phyloP scores from a whole-genome alignment of 352 stramenopile species.

The Phytophthora cajani region DNA sequence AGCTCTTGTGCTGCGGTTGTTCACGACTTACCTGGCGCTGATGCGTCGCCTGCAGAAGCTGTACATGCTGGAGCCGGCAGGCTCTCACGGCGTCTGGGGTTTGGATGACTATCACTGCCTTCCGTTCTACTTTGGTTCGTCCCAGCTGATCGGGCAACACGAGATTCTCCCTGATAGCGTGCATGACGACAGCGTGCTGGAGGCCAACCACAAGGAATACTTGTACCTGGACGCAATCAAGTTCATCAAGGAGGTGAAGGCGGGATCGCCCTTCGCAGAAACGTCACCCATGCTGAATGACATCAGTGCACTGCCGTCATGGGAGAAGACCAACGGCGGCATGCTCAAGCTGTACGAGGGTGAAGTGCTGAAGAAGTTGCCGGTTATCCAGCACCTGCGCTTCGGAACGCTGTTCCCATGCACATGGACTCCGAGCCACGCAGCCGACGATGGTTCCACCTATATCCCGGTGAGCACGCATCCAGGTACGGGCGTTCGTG shows the following conservation, averaged over 20 bases:
- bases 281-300: slow-evolving; percentile 95
- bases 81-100: slow-evolving; percentile 98
- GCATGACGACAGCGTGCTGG: slow-evolving; percentile 76
- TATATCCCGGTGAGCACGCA: slow-evolving; percentile 68
- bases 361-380: slow-evolving; percentile 98
- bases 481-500: slow-evolving; percentile 62
- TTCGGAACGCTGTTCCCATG: slow-evolving; percentile 95
- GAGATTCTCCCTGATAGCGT: slow-evolving; percentile 76
- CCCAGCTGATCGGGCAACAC: slow-evolving; percentile 91
- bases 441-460: slow-evolving; percentile 48
- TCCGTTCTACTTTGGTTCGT: slow-evolving; percentile 97
- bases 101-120: slow-evolving; percentile 99
- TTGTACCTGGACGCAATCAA: slow-evolving; percentile 94
- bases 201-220: slow-evolving; percentile 76
- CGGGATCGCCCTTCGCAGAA: slow-evolving; percentile 91
- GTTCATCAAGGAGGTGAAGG: slow-evolving; percentile 93
- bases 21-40: slow-evolving; percentile 94
- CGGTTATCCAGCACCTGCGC: slow-evolving; percentile 98
- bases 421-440: slow-evolving; percentile 77
- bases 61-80: slow-evolving; percentile 98
- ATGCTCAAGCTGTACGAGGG: slow-evolving; percentile 94
- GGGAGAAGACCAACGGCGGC: slow-evolving; percentile 92
- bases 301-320: slow-evolving; percentile 89
- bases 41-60: slow-evolving; percentile 95
- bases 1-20: slow-evolving; percentile 90